phyloP scores from a whole-genome alignment of 1,284 basidiomycete genomes.

The Tilletia caries region DNA sequence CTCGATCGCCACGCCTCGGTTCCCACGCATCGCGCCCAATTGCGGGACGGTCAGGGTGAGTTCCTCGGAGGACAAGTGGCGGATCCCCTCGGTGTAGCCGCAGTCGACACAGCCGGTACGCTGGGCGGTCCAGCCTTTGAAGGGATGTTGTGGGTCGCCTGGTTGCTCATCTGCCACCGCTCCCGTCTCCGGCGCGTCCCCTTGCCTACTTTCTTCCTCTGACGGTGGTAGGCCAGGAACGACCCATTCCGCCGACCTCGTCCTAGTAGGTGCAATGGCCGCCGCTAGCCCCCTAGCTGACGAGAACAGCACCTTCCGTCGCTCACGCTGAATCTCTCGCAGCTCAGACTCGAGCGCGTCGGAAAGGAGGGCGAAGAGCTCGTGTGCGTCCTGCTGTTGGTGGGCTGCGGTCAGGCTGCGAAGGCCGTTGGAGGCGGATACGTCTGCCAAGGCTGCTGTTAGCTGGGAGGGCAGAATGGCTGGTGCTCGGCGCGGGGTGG shows the following conservation, averaged over 20 bases:
- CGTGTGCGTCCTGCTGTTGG: constrained; percentile 53
- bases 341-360: constrained; percentile 45
- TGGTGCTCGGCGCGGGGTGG: background rate
- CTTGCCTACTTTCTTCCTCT: background rate
- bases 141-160: constrained; percentile 13
- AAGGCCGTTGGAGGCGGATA: constrained; percentile 33
- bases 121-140: constrained; percentile 31
- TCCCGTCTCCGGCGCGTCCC: background rate
- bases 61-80: constrained; percentile 40
- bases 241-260: constrained; percentile 8
- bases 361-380: constrained; percentile 46
- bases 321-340: constrained; percentile 20
- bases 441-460: constrained; percentile 30
- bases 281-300: background rate
- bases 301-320: background rate
- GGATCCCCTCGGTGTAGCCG: constrained; percentile 49
- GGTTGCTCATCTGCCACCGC: constrained; percentile 16
- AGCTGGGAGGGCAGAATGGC: constrained; percentile 36
- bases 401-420: constrained; percentile 45
- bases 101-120: constrained; percentile 47
- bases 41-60: constrained; percentile 41
- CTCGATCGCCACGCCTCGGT: constrained; percentile 31
- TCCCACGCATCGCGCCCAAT: constrained; percentile 14
- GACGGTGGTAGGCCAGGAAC: background rate
- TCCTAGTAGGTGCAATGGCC: background rate